Conservation (phyloP, 75 land plant genomes). For the Adiantum capillusveneris region DNA sequence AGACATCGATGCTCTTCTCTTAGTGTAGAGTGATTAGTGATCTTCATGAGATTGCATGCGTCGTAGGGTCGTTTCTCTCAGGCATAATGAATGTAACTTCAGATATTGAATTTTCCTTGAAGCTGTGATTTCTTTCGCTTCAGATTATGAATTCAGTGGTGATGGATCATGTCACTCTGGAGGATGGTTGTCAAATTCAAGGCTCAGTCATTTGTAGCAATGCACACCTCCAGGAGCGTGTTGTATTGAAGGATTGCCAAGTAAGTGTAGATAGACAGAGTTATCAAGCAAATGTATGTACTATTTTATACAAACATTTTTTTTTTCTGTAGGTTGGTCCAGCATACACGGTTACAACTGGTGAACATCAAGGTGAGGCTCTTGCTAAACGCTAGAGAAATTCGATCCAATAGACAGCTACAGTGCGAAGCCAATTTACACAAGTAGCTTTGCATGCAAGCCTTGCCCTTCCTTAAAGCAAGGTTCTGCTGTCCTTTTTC, state of each 20-base stretch:
- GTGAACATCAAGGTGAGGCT: conserved; percentile 28
- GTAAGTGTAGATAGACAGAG: conserved; percentile 34
- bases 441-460: no score
- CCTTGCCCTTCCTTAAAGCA: no score
- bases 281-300: background rate
- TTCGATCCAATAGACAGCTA: no score
- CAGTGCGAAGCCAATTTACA: no score
- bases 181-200: conserved; percentile 87
- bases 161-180: conserved; percentile 90
- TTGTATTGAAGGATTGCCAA: conserved; percentile 79
- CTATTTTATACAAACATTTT: background rate
- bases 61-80: background rate
- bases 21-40: no score
- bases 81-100: background rate
- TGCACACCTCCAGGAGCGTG: conserved; percentile 85
- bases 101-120: background rate
- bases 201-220: conserved; percentile 89
- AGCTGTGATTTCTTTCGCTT: no score
- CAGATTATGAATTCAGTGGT: conserved; percentile 92
- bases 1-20: background rate
- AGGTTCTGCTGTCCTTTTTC: no score
- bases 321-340: conserved; percentile 49
- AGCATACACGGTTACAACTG: conserved; percentile 54
- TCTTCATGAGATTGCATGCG: no score
- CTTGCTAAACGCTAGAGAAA: conserved; percentile 1